A percentile compares a stretch with the other conserved stretches of the same genome.
phyloP scores from a whole-genome alignment of 176 grass and related monocot species.

The Sorghum bicolor region DNA sequence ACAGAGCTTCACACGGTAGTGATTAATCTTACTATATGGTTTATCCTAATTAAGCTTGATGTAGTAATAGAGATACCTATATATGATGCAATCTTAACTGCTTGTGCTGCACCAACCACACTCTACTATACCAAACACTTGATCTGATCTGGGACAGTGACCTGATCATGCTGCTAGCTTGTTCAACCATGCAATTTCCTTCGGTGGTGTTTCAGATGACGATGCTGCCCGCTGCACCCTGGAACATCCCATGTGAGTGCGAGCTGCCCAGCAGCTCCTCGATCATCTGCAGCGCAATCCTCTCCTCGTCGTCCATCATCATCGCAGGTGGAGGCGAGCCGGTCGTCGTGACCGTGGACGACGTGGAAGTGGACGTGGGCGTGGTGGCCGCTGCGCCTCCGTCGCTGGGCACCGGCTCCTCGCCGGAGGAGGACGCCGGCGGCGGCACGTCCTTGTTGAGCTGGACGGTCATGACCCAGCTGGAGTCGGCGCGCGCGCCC shows the following conservation, averaged over 20 bases:
- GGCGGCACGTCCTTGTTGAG: slow-evolving; percentile 47
- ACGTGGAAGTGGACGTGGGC: slow-evolving; percentile 5
- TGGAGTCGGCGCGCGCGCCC: slow-evolving; percentile 81
- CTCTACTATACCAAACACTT: slow-evolving; percentile 50
- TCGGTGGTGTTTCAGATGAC: slow-evolving; percentile 54
- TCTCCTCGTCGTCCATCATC: slow-evolving; percentile 76
- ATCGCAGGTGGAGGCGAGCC: not conserved
- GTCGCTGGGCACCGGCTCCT: not conserved
- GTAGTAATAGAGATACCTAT: slow-evolving; percentile 48
- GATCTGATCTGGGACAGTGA: slow-evolving; percentile 41
- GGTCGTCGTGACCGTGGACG: not conserved
- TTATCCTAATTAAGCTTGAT: slow-evolving; percentile 46
- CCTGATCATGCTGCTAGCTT: slow-evolving; percentile 14
- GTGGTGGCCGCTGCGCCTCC: not conserved
- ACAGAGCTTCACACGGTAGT: slow-evolving; percentile 45
- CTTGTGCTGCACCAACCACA: slow-evolving; percentile 50
- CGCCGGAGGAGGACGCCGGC: not conserved
- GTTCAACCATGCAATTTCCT: slow-evolving; percentile 26
- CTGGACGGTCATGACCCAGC: slow-evolving; percentile 98
- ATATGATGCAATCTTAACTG: slow-evolving; percentile 48
- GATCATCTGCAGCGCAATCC: slow-evolving; percentile 96
- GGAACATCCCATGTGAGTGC: slow-evolving; percentile 44
- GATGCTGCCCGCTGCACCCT: slow-evolving; percentile 37
- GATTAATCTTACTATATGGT: slow-evolving; percentile 34
- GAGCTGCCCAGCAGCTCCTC: slow-evolving; percentile 85